Evolutionary conservation across 169 alveolate genomes (phyloP), one percentile per base, ranked within the genome.

Genomic region (Cryptosporidium baileyi): DNA sequence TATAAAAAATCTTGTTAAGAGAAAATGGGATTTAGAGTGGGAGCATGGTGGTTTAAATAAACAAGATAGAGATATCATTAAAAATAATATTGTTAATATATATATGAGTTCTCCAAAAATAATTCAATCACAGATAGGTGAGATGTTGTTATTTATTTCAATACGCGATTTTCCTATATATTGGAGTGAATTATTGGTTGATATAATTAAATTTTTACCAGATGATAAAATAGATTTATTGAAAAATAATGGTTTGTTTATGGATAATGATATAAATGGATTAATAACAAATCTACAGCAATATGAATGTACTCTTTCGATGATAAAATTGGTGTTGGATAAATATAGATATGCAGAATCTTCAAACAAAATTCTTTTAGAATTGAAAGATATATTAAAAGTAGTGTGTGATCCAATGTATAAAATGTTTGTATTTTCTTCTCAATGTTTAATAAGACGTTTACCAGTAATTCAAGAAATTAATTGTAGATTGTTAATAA

Each of bases 1-100:
- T 36, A 36, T 74, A 13, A 74, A 74, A 59, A 74, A 74, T 24
- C 22, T 54, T 19, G 54, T 74, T 28, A 74, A 74, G 67, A 32
- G 67, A n/a, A 74, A 57, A 30, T 74, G 85, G 85, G 85, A 74
- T 54, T 19, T 74, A 26, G 85, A 74, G 19, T 74, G 85, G 65
- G 67, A 54, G 19, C 67, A 74, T 36, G 85, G 85, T 22, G 85
- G 85, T 9, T 38, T 74, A 54, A 74, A n/a, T 36, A 34, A 54
- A 26, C 40, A 34, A 17, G 67, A 74, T 26, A 74, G 85, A 24
- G 67, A 74, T 24, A 17, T 74, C 9, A 74, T 74, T 24, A 74
- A 74, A 34, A 44, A 44, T 5, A 74, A 74, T 40, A 74, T 74
- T 74, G 67, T 74, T 34, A 52, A 74, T 17, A 19, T 74, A 3